phyloP scores from a whole-genome alignment of 2,329 filamentous ascomycete species.

The Sporothrix globosa region DNA sequence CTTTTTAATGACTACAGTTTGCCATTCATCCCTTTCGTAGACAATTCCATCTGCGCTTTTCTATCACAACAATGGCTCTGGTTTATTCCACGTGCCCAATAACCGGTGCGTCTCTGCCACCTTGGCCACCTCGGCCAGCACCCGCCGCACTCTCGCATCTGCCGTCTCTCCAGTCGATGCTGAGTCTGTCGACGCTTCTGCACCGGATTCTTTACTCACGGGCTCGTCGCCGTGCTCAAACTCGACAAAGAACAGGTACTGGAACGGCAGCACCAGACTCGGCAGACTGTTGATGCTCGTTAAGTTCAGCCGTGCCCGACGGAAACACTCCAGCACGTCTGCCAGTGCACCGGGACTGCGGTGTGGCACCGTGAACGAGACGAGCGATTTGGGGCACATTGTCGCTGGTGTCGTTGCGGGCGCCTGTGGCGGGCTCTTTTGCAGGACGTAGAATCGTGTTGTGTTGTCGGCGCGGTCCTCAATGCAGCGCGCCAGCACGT shows the following conservation, averaged over 20 bases:
- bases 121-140: slow-evolving; percentile 60
- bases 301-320: slow-evolving; percentile 71
- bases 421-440: slow-evolving; percentile 35
- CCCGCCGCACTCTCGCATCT: slow-evolving; percentile 61
- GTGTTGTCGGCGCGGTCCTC: slow-evolving; percentile 76
- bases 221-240: slow-evolving; percentile 65
- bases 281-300: slow-evolving; percentile 90
- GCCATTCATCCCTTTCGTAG: not conserved
- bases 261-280: slow-evolving; percentile 73
- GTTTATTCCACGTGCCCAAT: slow-evolving; percentile 68
- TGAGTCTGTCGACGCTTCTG: not conserved
- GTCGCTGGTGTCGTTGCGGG: not conserved
- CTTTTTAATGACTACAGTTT: not conserved
- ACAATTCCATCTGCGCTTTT: not conserved
- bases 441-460: slow-evolving; percentile 76
- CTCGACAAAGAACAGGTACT: slow-evolving; percentile 95
- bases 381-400: slow-evolving; percentile 64
- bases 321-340: slow-evolving; percentile 78
- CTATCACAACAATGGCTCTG: not conserved
- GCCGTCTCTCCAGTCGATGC: slow-evolving; percentile 46
- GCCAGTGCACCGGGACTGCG: slow-evolving; percentile 78
- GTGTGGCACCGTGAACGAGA: slow-evolving; percentile 84
- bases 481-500: slow-evolving; percentile 69
- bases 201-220: slow-evolving; percentile 4
- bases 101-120: slow-evolving; percentile 68